These are phyloP conservation scores for Alternaria atra DNA, from an alignment of 2,329 filamentous ascomycete genomes.

Conservation along the genomic window DNA sequence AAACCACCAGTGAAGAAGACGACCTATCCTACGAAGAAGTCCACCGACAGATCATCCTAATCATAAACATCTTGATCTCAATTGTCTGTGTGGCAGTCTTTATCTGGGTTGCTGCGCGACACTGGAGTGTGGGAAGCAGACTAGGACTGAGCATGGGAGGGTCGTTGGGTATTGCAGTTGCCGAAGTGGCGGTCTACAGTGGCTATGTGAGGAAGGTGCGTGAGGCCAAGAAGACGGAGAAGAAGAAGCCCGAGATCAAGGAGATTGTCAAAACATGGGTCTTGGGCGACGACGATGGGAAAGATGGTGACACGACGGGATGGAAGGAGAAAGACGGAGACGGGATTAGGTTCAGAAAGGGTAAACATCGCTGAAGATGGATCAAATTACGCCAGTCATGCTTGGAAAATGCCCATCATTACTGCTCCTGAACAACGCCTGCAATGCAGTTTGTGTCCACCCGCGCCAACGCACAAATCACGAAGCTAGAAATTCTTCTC, in stretches of 20 bases:
- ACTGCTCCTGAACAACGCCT: conserved; percentile 18
- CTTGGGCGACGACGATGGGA: conserved; percentile 44
- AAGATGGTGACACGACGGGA: conserved; percentile 16
- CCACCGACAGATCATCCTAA: conserved; percentile 81
- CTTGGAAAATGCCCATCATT: conserved; percentile 2
- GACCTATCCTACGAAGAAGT: conserved; percentile 76
- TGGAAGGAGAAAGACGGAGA: conserved; percentile 42
- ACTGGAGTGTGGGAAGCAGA: conserved; percentile 76
- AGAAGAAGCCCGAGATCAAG: conserved; percentile 69
- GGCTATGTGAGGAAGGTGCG: conserved; percentile 77
- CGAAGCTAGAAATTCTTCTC: not conserved
- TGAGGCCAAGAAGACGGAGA: conserved; percentile 72
- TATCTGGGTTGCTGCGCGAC: conserved; percentile 79
- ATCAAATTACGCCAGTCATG: conserved; percentile 15
- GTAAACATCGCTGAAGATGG: conserved; percentile 53
- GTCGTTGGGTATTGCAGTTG: conserved; percentile 73
- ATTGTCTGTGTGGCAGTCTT: conserved; percentile 80
- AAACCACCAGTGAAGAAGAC: conserved; percentile 61
- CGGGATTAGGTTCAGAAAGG: conserved; percentile 53
- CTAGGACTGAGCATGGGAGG: conserved; percentile 76
- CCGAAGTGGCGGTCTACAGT: conserved; percentile 79
- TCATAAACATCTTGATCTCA: conserved; percentile 89
- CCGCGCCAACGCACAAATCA: conserved; percentile 12
- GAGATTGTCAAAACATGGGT: conserved; percentile 78
- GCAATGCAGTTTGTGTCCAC: conserved; percentile 32